phyloP scores from a whole-genome alignment of 2,329 filamentous ascomycete genomes.

The Scedosporium apiospermum region DNA sequence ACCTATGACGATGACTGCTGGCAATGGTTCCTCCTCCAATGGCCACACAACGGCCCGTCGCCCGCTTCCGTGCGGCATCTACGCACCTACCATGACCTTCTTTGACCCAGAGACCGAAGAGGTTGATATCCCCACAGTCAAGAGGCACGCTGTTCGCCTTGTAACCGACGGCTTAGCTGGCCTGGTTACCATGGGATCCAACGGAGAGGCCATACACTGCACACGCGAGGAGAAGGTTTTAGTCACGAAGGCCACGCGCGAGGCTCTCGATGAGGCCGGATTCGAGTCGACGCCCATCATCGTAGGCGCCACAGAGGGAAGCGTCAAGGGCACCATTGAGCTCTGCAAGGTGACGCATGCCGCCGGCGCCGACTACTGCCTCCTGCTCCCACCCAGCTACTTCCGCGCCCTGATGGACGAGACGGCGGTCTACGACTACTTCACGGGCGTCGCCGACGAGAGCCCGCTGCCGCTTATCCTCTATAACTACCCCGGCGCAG shows the following conservation, averaged over 20 bases:
- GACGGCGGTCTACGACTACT: constrained; percentile 63
- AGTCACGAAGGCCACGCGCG: constrained; percentile 68
- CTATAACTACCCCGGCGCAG: constrained; percentile 87
- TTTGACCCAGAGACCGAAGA: constrained; percentile 79
- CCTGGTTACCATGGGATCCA: constrained; percentile 80
- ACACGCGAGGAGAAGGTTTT: constrained; percentile 66
- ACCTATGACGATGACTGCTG: constrained; percentile 10
- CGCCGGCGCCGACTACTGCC: constrained; percentile 69
- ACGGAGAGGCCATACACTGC: constrained; percentile 82
- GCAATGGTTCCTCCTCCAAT: constrained; percentile 12
- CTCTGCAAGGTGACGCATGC: constrained; percentile 56
- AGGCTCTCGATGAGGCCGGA: constrained; percentile 73
- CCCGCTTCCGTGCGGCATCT: constrained; percentile 70
- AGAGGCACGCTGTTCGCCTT: constrained; percentile 71
- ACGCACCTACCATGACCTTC: constrained; percentile 85
- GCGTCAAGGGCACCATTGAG: constrained; percentile 70
- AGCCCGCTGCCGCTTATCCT: constrained; percentile 71
- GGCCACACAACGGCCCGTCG: constrained; percentile 22
- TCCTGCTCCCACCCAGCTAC: constrained; percentile 75
- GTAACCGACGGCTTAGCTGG: constrained; percentile 70
- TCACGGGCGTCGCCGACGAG: constrained; percentile 62
- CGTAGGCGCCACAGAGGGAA: constrained; percentile 72
- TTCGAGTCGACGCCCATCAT: constrained; percentile 71
- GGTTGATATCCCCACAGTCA: constrained; percentile 69
- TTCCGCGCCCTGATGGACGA: constrained; percentile 72